phyloP scores from a whole-genome alignment of 148 eudicot genomes.

The Euryodendron excelsum region DNA sequence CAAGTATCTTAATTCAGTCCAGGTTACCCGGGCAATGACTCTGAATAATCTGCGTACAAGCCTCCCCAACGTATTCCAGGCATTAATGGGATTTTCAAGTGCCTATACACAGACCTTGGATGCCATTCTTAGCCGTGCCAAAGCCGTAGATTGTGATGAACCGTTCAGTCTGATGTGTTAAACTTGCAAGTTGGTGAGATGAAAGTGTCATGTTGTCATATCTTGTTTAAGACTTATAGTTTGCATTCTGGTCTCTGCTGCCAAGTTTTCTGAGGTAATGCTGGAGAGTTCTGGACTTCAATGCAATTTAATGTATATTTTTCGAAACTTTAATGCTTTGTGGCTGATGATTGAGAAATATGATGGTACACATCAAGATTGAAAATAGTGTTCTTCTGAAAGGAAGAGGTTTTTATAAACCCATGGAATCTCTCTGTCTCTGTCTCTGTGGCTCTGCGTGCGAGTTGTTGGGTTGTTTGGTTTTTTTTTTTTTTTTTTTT shows the following conservation, averaged over 20 bases:
- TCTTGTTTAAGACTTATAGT: not conserved
- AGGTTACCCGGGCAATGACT: slow-evolving; percentile 54
- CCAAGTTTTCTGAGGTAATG: not conserved
- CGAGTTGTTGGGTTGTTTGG: too few species aligned
- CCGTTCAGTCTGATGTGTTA: not conserved
- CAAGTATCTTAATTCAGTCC: slow-evolving; percentile 42
- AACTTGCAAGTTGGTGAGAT: slow-evolving; percentile 5
- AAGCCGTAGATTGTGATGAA: slow-evolving; percentile 14
- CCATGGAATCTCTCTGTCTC: too few species aligned
- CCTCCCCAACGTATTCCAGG: slow-evolving; percentile 64
- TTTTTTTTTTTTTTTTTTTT: too few species aligned
- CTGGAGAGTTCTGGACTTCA: not conserved
- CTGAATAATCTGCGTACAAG: slow-evolving; percentile 50
- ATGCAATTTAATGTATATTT: too few species aligned
- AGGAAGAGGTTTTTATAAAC: too few species aligned
- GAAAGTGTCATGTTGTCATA: not conserved
- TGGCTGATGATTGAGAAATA: not conserved
- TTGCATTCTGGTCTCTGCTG: not conserved
- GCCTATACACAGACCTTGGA: slow-evolving; percentile 51
- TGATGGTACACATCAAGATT: not conserved
- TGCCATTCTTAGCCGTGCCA: slow-evolving; percentile 30
- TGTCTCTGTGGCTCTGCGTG: too few species aligned
- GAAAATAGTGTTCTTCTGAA: not conserved
- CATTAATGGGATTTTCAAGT: slow-evolving; percentile 48
- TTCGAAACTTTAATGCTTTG: not conserved